Evolutionary conservation across 2,329 filamentous ascomycete genomes (phyloP), one percentile per base, ranked within the genome.

Genomic region (Colletotrichum sp.): DNA sequence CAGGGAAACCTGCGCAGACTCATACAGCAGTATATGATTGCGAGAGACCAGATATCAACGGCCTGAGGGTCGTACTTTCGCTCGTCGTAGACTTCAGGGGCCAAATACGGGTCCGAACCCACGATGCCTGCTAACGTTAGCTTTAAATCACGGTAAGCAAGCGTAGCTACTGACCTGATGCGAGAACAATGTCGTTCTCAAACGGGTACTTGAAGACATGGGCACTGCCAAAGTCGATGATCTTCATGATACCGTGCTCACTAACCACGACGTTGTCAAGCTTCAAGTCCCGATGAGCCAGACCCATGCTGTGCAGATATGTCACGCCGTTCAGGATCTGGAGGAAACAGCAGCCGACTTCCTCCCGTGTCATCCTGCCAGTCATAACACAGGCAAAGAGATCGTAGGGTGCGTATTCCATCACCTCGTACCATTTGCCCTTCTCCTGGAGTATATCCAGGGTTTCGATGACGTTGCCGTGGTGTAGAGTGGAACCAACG

Each of bases 11-110:
- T 90, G 27, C 97, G 91, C 56, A 99, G 88, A 7, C 95, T 97
- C 97, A 99, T 99, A 88, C 97, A 99, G 85, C 97, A 98, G 86
- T 96, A 99, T 71, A 99, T 98, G 80, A 99, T 99, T 22, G 96
- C 97, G 75, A 99, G 89, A 13, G 97, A 99, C 97, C 97, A 99
- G 75, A 99, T 96, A 85, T 99, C 97, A 2, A 96, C 95, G 8
- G 96, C 95, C 77, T 96, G 94, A 1, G 97, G 96, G 81, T 99
- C 96, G 83, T 99, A 99, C 82, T 96, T 96, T 78, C 94, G 93
- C 77, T 96, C 92, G 78, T 98, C 96, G 81, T 98, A 98, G 1
- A 99, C 97, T 85, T 99, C 97, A 0, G 97, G 97, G 1, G 97
- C 97, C 58, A 99, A 91, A 83, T 99, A 99, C 5, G 97, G 97